Percentiles rank a stretch among this genome's conserved stretches.
These are phyloP conservation scores for Laguncularia racemosa DNA, from an alignment of 345 rosid genomes.

Conservation along the genomic window DNA sequence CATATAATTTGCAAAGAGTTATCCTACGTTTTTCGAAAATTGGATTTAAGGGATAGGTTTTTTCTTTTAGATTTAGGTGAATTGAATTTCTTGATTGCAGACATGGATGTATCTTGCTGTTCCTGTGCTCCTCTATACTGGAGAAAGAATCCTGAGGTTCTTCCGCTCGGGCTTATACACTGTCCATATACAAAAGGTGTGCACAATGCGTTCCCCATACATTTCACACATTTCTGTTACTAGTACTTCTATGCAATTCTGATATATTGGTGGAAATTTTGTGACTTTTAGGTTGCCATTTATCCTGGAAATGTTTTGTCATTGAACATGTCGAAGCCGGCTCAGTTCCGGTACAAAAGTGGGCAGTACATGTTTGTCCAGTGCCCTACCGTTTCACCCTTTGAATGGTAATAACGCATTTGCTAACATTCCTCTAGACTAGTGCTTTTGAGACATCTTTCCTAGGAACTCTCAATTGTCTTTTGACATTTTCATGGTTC, in stretches of 20 bases:
- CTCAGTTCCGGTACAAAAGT: conserved; percentile 83
- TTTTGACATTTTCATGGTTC: not conserved
- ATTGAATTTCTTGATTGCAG: conserved; percentile 25
- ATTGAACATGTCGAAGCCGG: conserved; percentile 92
- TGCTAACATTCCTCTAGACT: not conserved
- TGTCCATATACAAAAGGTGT: conserved; percentile 69
- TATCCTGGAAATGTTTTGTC: conserved; percentile 96
- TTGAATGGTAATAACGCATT: conserved; percentile 67
- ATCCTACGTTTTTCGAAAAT: not conserved
- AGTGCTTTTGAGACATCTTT: not conserved
- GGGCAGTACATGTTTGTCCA: conserved; percentile 99
- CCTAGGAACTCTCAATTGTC: not conserved
- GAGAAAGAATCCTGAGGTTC: conserved; percentile 82
- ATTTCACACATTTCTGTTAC: too few relatives aligned
- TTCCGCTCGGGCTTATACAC: conserved; percentile 80
- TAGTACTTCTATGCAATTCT: not conserved
- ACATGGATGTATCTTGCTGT: conserved; percentile 96
- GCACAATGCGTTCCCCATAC: not conserved
- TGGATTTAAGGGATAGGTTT: not conserved
- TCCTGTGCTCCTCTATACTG: conserved; percentile 68
- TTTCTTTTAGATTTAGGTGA: not conserved
- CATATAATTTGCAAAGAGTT: too few relatives aligned
- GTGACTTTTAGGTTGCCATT: conserved; percentile 67
- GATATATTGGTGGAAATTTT: not conserved
- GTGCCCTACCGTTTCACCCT: conserved; percentile 97